Base-by-base conservation (phyloP, 352 stramenopile genomes). In the Phytophthora podocarpi region DNA sequence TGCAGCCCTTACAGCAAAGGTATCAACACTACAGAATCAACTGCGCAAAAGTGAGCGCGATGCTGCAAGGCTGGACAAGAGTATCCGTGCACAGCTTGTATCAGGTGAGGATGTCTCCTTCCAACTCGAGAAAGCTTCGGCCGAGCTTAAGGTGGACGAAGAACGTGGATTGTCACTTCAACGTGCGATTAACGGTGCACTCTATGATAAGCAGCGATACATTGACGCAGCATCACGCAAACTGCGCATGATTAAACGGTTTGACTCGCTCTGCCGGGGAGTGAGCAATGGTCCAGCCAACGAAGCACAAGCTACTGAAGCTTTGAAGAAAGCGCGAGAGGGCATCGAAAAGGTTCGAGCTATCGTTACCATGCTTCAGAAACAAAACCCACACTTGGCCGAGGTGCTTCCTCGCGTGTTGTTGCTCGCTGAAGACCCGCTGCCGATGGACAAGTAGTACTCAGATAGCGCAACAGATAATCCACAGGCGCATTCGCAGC, bases 151-250 rank as follows among this genome's bases (percentile, higher is more conserved):
- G 47, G 73, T 89, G 9, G 76, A 90, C 24, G 83, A 93, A 55
- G 82, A 94, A 59, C 78, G 72, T 16, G 68, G 67, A 3, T 67
- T 85, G 36, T 67, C 56, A 6, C 75, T 96, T 4, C 90, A 97
- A 67, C 78, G 78, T 9, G 59, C 64, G 23, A 96, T 98, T 55
- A 97, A 97, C 73, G 69, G 78, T 37, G 72, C 79, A 34, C 66
- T 97, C 21, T 98, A 98, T 63, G 89, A 97, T 27, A 97, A 97
- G 43, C 92, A 98, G 64, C 74, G 87, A 16, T 90, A 87, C 45
- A 87, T 93, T 23, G 87, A 96, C 52, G 83, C 76, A 18, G 76
- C 88, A 43, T 64, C 76, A 18, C 76, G 82, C 24, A 88, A 95
- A 49, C 55, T 92, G 53, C 77, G 85, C 9, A 74, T 97, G 50